A percentile compares a stretch with the other conserved stretches of the same genome.
Evolutionary conservation across 176 grass and related monocot species (phyloP).

Genomic region (Puccinellia tenuiflora): DNA sequence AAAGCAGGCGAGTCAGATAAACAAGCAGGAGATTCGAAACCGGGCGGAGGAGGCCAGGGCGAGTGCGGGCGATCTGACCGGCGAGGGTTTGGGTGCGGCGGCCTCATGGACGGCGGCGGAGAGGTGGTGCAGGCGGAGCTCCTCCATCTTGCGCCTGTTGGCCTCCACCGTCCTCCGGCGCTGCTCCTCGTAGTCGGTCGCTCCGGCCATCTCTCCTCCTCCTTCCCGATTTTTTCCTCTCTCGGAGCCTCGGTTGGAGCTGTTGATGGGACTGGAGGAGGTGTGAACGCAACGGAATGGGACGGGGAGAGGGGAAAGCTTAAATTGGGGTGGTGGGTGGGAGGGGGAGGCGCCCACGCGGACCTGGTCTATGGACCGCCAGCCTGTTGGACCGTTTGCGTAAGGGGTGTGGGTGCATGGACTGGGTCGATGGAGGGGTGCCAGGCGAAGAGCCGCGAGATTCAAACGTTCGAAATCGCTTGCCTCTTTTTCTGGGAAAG

Average conservation of each 20-base stretch:
- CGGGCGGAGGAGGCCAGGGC: too few species aligned
- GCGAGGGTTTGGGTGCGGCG: slow-evolving; percentile 47
- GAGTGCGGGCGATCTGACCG: too few species aligned
- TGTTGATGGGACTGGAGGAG: not conserved
- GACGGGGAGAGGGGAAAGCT: not conserved
- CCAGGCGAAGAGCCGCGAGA: not conserved
- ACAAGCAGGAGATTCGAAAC: not conserved
- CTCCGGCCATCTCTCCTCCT: slow-evolving; percentile 15
- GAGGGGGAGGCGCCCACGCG: not conserved
- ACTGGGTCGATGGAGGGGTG: not conserved
- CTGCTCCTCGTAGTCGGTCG: slow-evolving; percentile 54
- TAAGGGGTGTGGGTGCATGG: not conserved
- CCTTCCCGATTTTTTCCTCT: not conserved
- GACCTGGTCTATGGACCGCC: not conserved
- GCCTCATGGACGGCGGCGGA: slow-evolving; percentile 42
- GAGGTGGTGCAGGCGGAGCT: slow-evolving; percentile 66
- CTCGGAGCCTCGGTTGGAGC: not conserved
- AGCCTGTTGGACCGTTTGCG: not conserved
- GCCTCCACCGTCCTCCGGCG: slow-evolving; percentile 57
- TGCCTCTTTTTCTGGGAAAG: not conserved
- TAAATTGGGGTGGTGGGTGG: not conserved
- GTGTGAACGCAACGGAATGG: not conserved
- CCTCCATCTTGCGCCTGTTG: slow-evolving; percentile 77
- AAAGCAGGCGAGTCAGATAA: not conserved
- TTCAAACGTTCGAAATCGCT: slow-evolving; percentile 2